These are phyloP conservation scores for Cutaneotrichosporon arboriforme DNA, from an alignment of 1,284 basidiomycete genomes.

Conservation along the genomic window DNA sequence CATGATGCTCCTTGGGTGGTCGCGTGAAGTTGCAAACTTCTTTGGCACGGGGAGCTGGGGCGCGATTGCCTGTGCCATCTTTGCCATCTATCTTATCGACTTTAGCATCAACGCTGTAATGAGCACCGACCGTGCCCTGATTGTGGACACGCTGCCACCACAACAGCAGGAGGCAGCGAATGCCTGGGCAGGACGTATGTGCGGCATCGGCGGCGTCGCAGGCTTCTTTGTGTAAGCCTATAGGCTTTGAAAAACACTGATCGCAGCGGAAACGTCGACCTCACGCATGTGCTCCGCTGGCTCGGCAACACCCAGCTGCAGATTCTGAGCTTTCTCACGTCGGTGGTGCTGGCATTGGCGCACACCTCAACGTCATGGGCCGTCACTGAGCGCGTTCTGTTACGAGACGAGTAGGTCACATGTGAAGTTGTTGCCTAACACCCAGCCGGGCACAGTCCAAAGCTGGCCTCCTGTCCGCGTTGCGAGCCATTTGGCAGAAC, in stretches of 20 bases:
- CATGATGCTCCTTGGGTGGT: slow-evolving; percentile 81
- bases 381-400: slow-evolving; percentile 72
- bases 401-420: slow-evolving; percentile 50
- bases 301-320: slow-evolving; percentile 73
- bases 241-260: too few relatives aligned
- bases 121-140: slow-evolving; percentile 49
- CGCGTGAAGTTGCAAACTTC: slow-evolving; percentile 62
- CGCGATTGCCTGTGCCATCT: slow-evolving; percentile 66
- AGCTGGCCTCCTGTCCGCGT: slow-evolving; percentile 29
- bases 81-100: slow-evolving; percentile 84
- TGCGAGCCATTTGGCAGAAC: slow-evolving; percentile 59
- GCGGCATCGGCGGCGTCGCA: slow-evolving; percentile 70
- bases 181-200: slow-evolving; percentile 91
- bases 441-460: slow-evolving; percentile 42
- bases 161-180: slow-evolving; percentile 76
- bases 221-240: slow-evolving; percentile 75
- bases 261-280: slow-evolving; percentile 61
- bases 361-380: slow-evolving; percentile 57
- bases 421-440: not conserved
- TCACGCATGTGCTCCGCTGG: slow-evolving; percentile 58
- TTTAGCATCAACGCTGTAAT: slow-evolving; percentile 77
- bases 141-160: slow-evolving; percentile 54
- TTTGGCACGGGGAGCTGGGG: slow-evolving; percentile 50
- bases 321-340: slow-evolving; percentile 56
- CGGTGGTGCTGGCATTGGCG: slow-evolving; percentile 47